Conservation (phyloP, 768 basidiomycete species). For the Paxillus rubicundulus region DNA sequence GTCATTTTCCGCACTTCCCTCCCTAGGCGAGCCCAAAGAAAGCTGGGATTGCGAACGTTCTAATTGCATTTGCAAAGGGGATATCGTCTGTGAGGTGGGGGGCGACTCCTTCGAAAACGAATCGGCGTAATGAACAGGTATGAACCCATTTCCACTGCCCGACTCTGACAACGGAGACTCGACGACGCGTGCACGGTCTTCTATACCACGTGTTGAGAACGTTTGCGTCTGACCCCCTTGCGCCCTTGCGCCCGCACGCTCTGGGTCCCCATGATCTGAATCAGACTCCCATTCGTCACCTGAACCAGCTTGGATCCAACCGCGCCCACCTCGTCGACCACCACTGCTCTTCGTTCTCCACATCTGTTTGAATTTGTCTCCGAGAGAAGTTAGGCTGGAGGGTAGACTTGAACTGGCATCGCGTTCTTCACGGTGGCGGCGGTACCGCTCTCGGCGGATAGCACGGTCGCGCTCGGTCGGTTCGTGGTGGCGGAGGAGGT, state of each 20-base stretch:
- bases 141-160: slow-evolving; percentile 9
- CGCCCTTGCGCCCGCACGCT: not conserved
- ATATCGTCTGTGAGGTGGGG: not conserved
- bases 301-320: slow-evolving; percentile 52
- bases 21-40: slow-evolving; percentile 22
- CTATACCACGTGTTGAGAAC: slow-evolving; percentile 1
- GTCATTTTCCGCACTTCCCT: slow-evolving; percentile 14
- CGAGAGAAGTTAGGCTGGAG: slow-evolving; percentile 19
- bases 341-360: slow-evolving; percentile 23
- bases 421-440: slow-evolving; percentile 25
- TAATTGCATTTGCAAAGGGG: slow-evolving; percentile 6
- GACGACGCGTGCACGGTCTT: slow-evolving; percentile 9
- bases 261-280: slow-evolving; percentile 15
- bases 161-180: slow-evolving; percentile 30
- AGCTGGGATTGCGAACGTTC: slow-evolving; percentile 31
- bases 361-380: slow-evolving; percentile 24
- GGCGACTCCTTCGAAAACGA: slow-evolving; percentile 19
- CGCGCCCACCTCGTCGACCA: slow-evolving; percentile 31
- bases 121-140: slow-evolving; percentile 13
- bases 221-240: not conserved
- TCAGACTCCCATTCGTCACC: slow-evolving; percentile 47
- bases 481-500: slow-evolving; percentile 52
- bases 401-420: slow-evolving; percentile 15
- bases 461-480: slow-evolving; percentile 41
- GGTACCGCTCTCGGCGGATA: slow-evolving; percentile 31